A percentile compares a stretch with the other conserved stretches of the same genome.
Conservation (phyloP, 2,329 filamentous ascomycete species). For the Aspergillus glaucus region DNA sequence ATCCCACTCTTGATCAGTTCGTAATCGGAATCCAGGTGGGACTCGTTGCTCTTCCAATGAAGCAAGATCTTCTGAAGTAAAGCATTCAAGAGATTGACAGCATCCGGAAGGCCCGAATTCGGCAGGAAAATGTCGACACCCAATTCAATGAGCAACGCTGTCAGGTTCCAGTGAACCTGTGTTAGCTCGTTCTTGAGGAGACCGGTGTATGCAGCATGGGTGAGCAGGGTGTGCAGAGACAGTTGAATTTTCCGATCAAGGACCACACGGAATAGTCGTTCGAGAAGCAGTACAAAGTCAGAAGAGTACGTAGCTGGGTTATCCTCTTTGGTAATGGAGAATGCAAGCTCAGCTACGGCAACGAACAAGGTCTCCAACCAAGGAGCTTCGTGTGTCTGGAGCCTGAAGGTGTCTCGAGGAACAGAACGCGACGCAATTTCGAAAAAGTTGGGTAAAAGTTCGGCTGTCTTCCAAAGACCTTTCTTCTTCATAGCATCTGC, state of each 20-base stretch:
- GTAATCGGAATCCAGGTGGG: slow-evolving; percentile 18
- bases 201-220: slow-evolving; percentile 37
- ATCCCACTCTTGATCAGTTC: slow-evolving; percentile 32
- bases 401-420: slow-evolving; percentile 37
- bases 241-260: slow-evolving; percentile 33
- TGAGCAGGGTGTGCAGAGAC: slow-evolving; percentile 35
- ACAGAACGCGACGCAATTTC: slow-evolving; percentile 43
- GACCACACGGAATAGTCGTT: slow-evolving; percentile 34
- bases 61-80: slow-evolving; percentile 30
- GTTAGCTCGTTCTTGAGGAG: slow-evolving; percentile 28
- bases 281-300: slow-evolving; percentile 28
- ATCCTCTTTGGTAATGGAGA: slow-evolving; percentile 27
- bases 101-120: slow-evolving; percentile 36
- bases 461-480: slow-evolving; percentile 24
- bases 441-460: slow-evolving; percentile 37
- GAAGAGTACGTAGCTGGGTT: slow-evolving; percentile 18
- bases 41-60: slow-evolving; percentile 22
- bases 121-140: slow-evolving; percentile 40
- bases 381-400: slow-evolving; percentile 40
- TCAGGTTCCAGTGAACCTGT: slow-evolving; percentile 35
- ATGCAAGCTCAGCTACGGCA: slow-evolving; percentile 35
- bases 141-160: slow-evolving; percentile 36
- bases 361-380: slow-evolving; percentile 48
- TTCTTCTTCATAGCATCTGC: slow-evolving; percentile 6
- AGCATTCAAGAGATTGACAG: slow-evolving; percentile 29